Evolutionary conservation across 106 monocot genomes (phyloP).

Genomic region (Triglochin maritima): DNA sequence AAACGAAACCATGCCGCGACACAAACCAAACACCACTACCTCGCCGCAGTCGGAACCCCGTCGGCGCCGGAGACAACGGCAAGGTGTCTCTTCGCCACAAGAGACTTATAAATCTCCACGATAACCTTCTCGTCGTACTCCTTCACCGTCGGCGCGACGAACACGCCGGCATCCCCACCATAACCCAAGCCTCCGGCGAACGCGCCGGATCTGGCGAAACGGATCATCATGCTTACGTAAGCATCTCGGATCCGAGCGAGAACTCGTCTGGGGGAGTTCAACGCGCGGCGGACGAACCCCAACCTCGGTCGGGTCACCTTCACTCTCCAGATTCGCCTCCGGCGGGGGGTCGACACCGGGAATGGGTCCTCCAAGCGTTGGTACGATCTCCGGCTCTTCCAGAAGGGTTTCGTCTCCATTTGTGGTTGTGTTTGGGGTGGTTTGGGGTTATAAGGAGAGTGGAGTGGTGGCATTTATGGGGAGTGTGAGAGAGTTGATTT

Average conservation of each 20-base stretch:
- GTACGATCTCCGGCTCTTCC: constrained; percentile 1
- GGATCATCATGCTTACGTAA: constrained; percentile 46
- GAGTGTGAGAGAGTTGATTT: no score
- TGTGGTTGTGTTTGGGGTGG: no score
- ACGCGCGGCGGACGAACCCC: constrained; percentile 8
- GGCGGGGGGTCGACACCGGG: background rate
- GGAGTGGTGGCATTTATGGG: no score
- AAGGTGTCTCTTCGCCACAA: constrained; percentile 7
- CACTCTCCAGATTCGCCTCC: constrained; percentile 15
- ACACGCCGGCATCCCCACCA: background rate
- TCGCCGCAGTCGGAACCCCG: no score
- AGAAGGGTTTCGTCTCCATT: background rate
- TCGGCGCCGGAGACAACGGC: no score
- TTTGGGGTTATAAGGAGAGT: no score
- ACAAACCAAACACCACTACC: no score
- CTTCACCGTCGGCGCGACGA: constrained; percentile 11
- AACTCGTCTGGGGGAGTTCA: constrained; percentile 18
- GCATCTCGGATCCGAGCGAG: constrained; percentile 31
- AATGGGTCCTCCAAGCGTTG: no score
- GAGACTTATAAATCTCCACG: constrained; percentile 38
- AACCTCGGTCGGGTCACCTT: constrained; percentile 9
- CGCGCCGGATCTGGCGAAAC: background rate
- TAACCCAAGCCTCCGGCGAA: background rate
- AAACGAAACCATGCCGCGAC: no score
- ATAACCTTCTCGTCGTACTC: constrained; percentile 54